A percentile compares a stretch with the other conserved stretches of the same genome.
phyloP scores from a whole-genome alignment of 345 rosid species.

The Sonneratia alba region DNA sequence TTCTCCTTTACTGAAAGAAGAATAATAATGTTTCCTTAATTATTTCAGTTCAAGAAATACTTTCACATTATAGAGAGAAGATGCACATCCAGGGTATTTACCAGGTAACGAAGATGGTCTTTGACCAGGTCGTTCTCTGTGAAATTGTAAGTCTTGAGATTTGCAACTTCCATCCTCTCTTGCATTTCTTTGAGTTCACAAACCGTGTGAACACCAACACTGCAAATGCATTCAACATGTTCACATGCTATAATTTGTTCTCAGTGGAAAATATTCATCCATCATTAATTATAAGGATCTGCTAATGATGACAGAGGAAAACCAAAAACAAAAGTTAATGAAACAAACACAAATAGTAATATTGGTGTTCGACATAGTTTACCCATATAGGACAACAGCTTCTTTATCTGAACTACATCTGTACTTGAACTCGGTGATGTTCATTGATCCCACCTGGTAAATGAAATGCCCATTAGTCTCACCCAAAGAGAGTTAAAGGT shows the following conservation, averaged over 20 bases:
- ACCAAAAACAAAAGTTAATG: background rate
- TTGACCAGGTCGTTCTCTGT: constrained; percentile 84
- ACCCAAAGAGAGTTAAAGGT: background rate
- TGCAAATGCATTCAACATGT: constrained; percentile 25
- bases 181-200: constrained; percentile 61
- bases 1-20: background rate
- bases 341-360: background rate
- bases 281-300: background rate
- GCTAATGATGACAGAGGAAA: too few relatives aligned
- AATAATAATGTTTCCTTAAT: background rate
- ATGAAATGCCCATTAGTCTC: constrained; percentile 11
- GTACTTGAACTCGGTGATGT: constrained; percentile 89
- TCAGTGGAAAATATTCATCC: background rate
- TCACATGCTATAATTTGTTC: background rate
- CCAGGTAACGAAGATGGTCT: constrained; percentile 96
- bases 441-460: constrained; percentile 69
- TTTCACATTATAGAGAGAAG: background rate
- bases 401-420: constrained; percentile 50
- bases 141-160: constrained; percentile 66
- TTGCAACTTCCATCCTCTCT: constrained; percentile 64
- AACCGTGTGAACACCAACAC: constrained; percentile 75
- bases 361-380: background rate
- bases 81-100: constrained; percentile 11
- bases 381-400: constrained; percentile 90
- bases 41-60: background rate